A percentile compares a stretch with the other conserved stretches of the same genome.
These are phyloP conservation scores for Pezicula neosporulosa DNA, from an alignment of 2,329 filamentous ascomycete genomes.

Conservation along the genomic window DNA sequence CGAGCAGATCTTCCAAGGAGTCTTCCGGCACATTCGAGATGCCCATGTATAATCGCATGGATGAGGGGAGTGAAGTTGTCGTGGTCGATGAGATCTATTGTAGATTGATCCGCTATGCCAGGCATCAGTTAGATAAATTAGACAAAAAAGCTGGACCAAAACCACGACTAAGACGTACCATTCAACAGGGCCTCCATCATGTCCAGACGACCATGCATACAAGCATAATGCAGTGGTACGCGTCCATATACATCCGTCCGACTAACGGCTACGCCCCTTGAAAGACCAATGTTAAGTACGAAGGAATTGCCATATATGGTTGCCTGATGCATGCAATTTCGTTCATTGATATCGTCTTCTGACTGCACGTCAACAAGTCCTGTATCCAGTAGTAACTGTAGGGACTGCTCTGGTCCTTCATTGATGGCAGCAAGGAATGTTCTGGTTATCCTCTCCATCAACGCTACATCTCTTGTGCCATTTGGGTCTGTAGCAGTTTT, in stretches of 20 bases:
- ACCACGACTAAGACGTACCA: constrained; percentile 37
- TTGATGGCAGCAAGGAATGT: constrained; percentile 89
- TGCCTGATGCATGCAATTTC: constrained; percentile 95
- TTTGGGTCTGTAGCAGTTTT: constrained; percentile 49
- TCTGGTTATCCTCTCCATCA: constrained; percentile 76
- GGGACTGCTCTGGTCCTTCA: constrained; percentile 73
- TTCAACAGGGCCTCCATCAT: constrained; percentile 74
- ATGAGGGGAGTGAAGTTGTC: constrained; percentile 97
- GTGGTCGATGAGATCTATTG: constrained; percentile 85
- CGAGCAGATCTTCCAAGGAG: constrained; percentile 77
- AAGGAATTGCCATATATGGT: constrained; percentile 85
- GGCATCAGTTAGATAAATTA: constrained; percentile 6
- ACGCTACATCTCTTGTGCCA: constrained; percentile 52
- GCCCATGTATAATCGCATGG: constrained; percentile 87
- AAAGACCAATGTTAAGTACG: constrained; percentile 74
- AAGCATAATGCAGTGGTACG: constrained; percentile 92
- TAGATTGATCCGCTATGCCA: constrained; percentile 59
- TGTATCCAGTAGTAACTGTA: constrained; percentile 75
- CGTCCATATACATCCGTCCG: constrained; percentile 90
- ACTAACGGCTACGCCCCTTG: constrained; percentile 70
- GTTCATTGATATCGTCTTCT: constrained; percentile 95
- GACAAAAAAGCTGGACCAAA: background rate
- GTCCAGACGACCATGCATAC: constrained; percentile 85
- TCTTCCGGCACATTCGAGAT: constrained; percentile 74
- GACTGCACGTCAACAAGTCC: constrained; percentile 84